These are phyloP conservation scores for Ambrosia hybrid DNA, from an alignment of 140 eudicot species.

Conservation along the genomic window DNA sequence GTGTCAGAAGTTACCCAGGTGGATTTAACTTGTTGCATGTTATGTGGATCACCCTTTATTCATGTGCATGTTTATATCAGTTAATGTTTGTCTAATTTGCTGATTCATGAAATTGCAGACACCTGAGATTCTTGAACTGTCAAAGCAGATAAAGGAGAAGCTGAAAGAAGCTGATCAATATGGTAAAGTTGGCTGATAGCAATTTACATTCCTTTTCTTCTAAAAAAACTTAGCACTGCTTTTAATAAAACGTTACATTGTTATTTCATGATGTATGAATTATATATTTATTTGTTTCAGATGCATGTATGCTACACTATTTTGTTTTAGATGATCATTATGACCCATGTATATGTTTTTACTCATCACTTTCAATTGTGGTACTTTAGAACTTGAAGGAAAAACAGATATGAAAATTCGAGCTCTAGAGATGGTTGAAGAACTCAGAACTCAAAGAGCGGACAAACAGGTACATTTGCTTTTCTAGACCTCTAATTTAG, in stretches of 20 bases:
- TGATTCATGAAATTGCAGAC: slow-evolving; percentile 51
- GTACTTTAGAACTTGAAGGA: slow-evolving; percentile 79
- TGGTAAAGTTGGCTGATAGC: slow-evolving; percentile 41
- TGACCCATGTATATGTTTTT: neutral
- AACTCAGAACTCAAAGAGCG: slow-evolving; percentile 84
- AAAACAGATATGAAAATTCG: slow-evolving; percentile 90
- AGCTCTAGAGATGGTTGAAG: slow-evolving; percentile 74
- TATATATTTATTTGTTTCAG: neutral
- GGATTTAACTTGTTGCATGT: neutral
- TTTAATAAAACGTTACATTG: neutral
- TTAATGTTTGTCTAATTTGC: slow-evolving; percentile 12
- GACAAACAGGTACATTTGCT: slow-evolving; percentile 72
- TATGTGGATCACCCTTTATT: neutral
- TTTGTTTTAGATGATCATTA: no score
- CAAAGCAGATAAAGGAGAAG: slow-evolving; percentile 88
- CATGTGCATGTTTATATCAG: neutral
- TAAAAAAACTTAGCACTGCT: neutral
- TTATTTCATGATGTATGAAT: neutral
- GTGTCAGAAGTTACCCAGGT: slow-evolving; percentile 96
- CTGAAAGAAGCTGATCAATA: slow-evolving; percentile 80
- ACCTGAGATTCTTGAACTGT: slow-evolving; percentile 78
- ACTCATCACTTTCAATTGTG: neutral
- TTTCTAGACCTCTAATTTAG: neutral
- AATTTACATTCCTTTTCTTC: neutral
- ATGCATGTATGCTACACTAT: slow-evolving; percentile 5